A percentile compares a stretch with the other conserved stretches of the same genome.
Evolutionary conservation across 164 flowering plant species (phyloP).

Genomic region (Umbilicus rupestris): DNA sequence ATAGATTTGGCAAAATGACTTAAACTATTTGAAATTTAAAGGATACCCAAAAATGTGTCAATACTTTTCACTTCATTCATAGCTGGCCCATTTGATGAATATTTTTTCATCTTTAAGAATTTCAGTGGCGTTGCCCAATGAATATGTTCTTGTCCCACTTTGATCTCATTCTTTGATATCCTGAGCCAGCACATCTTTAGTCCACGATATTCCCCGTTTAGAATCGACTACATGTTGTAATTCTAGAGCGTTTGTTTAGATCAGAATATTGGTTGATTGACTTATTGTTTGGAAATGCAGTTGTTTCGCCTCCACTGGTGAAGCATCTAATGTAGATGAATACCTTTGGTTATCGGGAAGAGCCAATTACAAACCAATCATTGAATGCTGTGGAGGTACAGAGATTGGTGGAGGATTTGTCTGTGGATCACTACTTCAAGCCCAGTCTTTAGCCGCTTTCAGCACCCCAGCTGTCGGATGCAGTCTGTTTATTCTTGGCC

Average conservation of each 20-base stretch:
- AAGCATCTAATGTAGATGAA: constrained; percentile 88
- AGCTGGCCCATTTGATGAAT: no score
- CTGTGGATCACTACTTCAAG: constrained; percentile 71
- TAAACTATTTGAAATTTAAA: no score
- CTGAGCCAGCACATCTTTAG: no score
- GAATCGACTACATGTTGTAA: neutral
- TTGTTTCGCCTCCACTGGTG: constrained; percentile 91
- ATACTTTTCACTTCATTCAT: no score
- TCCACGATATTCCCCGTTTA: no score
- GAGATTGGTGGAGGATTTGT: constrained; percentile 95
- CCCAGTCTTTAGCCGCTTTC: constrained; percentile 83
- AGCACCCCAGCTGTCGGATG: constrained; percentile 96
- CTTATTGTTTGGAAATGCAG: constrained; percentile 26
- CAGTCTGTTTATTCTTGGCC: constrained; percentile 61
- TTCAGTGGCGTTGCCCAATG: no score
- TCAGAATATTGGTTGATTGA: neutral
- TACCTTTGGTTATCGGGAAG: constrained; percentile 93
- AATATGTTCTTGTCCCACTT: no score
- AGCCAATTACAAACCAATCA: constrained; percentile 79
- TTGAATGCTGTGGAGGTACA: constrained; percentile 97
- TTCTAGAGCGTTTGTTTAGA: neutral
- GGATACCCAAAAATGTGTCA: no score
- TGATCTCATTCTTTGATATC: no score
- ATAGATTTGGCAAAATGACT: no score
- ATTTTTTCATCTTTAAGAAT: no score